These are phyloP conservation scores for Penicillium pancosmium DNA, from an alignment of 495 filamentous ascomycete species.

Conservation along the genomic window DNA sequence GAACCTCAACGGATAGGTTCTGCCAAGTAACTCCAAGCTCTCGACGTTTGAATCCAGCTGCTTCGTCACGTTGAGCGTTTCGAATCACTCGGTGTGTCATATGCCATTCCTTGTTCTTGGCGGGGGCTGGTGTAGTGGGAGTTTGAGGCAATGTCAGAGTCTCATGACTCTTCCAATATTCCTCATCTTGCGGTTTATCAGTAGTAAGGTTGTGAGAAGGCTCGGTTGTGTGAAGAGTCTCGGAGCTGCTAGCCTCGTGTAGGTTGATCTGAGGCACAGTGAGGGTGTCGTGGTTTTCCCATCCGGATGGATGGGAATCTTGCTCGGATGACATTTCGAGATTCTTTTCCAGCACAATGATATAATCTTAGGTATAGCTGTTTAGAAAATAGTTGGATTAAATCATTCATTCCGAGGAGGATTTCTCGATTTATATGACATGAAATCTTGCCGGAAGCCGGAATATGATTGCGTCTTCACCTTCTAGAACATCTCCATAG, in stretches of 20 bases:
- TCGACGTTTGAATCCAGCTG: slow-evolving; percentile 46
- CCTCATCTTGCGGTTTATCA: neutral
- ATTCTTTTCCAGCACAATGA: neutral
- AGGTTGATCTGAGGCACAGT: slow-evolving; percentile 17
- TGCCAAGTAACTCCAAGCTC: slow-evolving; percentile 60
- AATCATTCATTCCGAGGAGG: neutral
- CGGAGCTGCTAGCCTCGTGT: slow-evolving; percentile 16
- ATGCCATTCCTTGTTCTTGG: slow-evolving; percentile 37
- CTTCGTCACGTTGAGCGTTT: slow-evolving; percentile 42
- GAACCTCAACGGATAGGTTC: slow-evolving; percentile 43
- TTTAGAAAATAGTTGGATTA: neutral
- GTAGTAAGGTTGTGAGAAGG: neutral
- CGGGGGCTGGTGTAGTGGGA: slow-evolving; percentile 9
- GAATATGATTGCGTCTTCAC: neutral
- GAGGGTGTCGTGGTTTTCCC: slow-evolving; percentile 13
- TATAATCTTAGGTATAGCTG: neutral
- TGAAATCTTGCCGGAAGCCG: neutral
- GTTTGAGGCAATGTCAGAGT: neutral
- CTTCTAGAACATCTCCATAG: neutral
- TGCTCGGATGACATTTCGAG: slow-evolving; percentile 8
- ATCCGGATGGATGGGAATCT: slow-evolving; percentile 8
- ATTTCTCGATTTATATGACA: neutral
- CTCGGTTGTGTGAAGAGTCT: slow-evolving; percentile 14
- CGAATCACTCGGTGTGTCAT: slow-evolving; percentile 47
- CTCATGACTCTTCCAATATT: slow-evolving; percentile 1